Percentiles rank a stretch among this genome's conserved stretches.
These are phyloP conservation scores for Ophidiomyces ophidiicola DNA, from an alignment of 2,329 filamentous ascomycete species.

Conservation along the genomic window DNA sequence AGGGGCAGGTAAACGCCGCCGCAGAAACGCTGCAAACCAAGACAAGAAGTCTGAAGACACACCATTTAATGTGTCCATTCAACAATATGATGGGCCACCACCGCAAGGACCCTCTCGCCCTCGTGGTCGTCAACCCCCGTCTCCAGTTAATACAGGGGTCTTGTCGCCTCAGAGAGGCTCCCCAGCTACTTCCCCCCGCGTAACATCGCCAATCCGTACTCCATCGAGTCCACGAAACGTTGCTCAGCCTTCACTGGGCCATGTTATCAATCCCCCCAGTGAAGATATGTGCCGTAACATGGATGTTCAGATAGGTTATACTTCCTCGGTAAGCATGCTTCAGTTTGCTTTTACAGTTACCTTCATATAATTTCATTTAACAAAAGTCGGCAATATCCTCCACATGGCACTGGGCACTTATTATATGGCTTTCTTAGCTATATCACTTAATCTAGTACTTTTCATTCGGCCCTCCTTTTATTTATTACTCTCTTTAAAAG, in stretches of 20 bases:
- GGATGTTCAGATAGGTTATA: slow-evolving; percentile 6
- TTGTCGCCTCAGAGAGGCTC: slow-evolving; percentile 4
- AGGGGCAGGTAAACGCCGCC: slow-evolving; percentile 13
- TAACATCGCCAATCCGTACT: slow-evolving; percentile 1
- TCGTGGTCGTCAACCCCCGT: slow-evolving; percentile 1
- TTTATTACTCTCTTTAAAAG: no score
- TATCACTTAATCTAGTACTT: background rate
- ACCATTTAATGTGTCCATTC: background rate
- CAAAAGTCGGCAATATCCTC: no score
- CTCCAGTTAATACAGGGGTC: slow-evolving; percentile 1
- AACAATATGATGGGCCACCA: slow-evolving; percentile 12
- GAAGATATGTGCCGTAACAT: slow-evolving; percentile 15
- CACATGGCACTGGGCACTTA: no score
- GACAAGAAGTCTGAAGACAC: background rate
- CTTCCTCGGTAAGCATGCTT: slow-evolving; percentile 1
- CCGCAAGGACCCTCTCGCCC: background rate
- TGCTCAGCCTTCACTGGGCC: background rate
- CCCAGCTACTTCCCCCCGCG: slow-evolving; percentile 6
- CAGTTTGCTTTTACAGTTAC: background rate
- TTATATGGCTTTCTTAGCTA: no score
- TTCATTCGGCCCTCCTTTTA: background rate
- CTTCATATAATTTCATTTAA: no score
- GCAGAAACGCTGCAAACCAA: background rate
- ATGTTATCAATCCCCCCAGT: slow-evolving; percentile 5
- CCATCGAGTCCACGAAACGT: background rate